Evolutionary conservation across 805 yeast species (phyloP).

Genomic region (Vanderwaltozyma yarrowii): DNA sequence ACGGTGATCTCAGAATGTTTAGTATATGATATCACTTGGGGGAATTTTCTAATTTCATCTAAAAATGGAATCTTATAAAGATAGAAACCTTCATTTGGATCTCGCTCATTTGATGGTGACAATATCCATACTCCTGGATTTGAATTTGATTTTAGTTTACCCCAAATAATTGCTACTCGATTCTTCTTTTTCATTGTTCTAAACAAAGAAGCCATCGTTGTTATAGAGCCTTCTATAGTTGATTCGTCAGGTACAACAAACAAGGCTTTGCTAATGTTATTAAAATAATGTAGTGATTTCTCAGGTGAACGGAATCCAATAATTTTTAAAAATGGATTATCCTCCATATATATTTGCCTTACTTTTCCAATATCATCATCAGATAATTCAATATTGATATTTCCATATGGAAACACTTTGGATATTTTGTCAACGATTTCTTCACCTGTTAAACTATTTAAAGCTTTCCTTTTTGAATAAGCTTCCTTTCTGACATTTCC

Average conservation of each 20-base stretch:
- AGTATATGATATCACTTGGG: constrained; percentile 25
- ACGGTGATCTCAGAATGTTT: background rate
- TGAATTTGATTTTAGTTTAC: constrained; percentile 44
- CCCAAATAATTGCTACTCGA: constrained; percentile 64
- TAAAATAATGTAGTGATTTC: constrained; percentile 37
- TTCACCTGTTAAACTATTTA: constrained; percentile 36
- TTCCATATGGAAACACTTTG: constrained; percentile 39
- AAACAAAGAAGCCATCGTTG: constrained; percentile 59
- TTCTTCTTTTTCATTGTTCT: constrained; percentile 42
- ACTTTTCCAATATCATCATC: constrained; percentile 30
- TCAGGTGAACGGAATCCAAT: constrained; percentile 52
- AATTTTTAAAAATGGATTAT: constrained; percentile 46
- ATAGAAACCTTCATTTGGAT: constrained; percentile 56
- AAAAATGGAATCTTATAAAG: constrained; percentile 59
- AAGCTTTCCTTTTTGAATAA: constrained; percentile 33
- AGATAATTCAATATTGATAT: constrained; percentile 32
- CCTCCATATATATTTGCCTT: constrained; percentile 25
- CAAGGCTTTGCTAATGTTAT: constrained; percentile 43
- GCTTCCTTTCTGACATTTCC: constrained; percentile 45
- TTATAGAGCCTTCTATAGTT: constrained; percentile 48
- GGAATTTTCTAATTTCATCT: constrained; percentile 64
- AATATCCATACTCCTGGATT: constrained; percentile 50
- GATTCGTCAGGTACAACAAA: constrained; percentile 63
- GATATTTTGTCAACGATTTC: constrained; percentile 29
- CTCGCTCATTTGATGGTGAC: constrained; percentile 38